phyloP scores from a whole-genome alignment of 1,284 basidiomycete genomes.

The Pseudozyma hubeiensis region DNA sequence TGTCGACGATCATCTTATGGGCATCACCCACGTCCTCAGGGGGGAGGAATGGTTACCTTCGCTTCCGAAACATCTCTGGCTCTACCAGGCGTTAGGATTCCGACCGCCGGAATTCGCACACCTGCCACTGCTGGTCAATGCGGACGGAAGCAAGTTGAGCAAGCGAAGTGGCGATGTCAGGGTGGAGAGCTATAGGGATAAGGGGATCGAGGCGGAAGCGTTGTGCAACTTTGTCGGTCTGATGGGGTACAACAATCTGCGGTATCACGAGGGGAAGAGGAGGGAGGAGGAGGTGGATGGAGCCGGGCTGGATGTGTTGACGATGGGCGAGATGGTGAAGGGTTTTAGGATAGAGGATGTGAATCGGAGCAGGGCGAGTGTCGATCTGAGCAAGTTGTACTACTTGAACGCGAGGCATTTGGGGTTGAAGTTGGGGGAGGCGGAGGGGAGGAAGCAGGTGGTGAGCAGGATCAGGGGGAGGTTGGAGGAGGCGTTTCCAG shows the following conservation, averaged over 20 bases:
- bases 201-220: conserved; percentile 89
- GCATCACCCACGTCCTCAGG: conserved; percentile 91
- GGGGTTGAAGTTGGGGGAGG: conserved; percentile 47
- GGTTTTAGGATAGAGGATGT: conserved; percentile 57
- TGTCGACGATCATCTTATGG: conserved; percentile 95
- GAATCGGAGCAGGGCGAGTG: conserved; percentile 59
- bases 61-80: conserved; percentile 88
- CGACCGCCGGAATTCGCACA: conserved; percentile 86
- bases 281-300: conserved; percentile 11
- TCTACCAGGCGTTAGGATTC: conserved; percentile 84
- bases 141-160: conserved; percentile 92
- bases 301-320: conserved; percentile 51
- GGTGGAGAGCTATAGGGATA: conserved; percentile 84
- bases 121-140: conserved; percentile 87
- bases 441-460: conserved; percentile 27
- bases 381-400: conserved; percentile 57
- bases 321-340: conserved; percentile 52
- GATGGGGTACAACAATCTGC: conserved; percentile 80
- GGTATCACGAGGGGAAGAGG: conserved; percentile 16
- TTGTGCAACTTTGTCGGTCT: conserved; percentile 92
- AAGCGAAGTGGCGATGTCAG: conserved; percentile 91
- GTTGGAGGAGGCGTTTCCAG: conserved; percentile 17
- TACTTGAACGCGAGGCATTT: conserved; percentile 63
- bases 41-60: conserved; percentile 99
- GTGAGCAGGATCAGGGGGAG: conserved; percentile 15